Percentiles rank a stretch among this genome's conserved stretches.
These are phyloP conservation scores for Trichomonascus vanleenenianus DNA, from an alignment of 805 yeast species.

Conservation along the genomic window DNA sequence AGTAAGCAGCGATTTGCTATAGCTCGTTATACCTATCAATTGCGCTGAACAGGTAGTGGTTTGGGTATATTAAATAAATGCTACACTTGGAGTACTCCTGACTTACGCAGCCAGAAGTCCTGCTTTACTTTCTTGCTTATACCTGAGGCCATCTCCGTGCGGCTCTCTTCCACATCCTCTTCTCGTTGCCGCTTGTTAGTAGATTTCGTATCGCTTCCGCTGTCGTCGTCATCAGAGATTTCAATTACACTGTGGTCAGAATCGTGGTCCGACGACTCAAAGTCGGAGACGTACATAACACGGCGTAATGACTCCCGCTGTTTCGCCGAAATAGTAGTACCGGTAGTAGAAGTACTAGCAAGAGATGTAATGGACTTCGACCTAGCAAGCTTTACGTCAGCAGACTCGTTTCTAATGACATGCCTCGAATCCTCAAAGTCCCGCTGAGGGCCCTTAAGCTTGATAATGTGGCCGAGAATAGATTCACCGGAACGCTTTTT, in stretches of 20 bases:
- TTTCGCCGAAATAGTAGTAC: background rate
- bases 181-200: background rate
- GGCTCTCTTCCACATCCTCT: background rate
- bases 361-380: background rate
- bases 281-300: background rate
- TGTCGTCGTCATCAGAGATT: background rate
- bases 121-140: background rate
- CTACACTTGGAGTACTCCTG: background rate
- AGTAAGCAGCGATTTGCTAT: too few relatives aligned
- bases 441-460: slow-evolving; percentile 63
- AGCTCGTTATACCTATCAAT: too few relatives aligned
- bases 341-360: background rate
- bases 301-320: background rate
- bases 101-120: background rate
- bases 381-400: background rate
- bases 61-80: background rate
- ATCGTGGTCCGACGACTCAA: background rate
- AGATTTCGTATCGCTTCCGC: background rate
- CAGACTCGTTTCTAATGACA: slow-evolving; percentile 2
- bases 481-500: slow-evolving; percentile 62
- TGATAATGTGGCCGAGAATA: slow-evolving; percentile 72
- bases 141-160: background rate
- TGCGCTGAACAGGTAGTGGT: background rate
- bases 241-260: background rate
- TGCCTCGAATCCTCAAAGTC: slow-evolving; percentile 30